These are phyloP conservation scores for Plantago major DNA, from an alignment of 257 asterid species.

Conservation along the genomic window DNA sequence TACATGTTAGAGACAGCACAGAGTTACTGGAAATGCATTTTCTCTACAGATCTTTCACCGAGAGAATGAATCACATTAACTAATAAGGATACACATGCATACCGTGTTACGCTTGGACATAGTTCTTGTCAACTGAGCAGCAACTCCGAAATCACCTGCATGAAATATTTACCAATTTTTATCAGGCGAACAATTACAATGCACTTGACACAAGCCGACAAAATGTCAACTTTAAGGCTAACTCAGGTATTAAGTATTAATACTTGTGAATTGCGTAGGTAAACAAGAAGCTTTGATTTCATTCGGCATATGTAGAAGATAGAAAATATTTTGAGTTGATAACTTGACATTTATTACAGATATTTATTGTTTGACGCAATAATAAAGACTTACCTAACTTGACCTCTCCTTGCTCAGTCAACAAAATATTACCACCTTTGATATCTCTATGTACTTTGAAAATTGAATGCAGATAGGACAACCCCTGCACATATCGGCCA, in stretches of 20 bases:
- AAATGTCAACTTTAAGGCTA: conserved; percentile 4
- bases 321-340: background rate
- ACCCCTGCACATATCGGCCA: conserved; percentile 58
- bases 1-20: background rate
- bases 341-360: conserved; percentile 2
- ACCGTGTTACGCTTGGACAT: conserved; percentile 99
- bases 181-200: conserved; percentile 7
- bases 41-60: background rate
- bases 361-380: conserved; percentile 8
- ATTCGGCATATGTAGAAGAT: conserved; percentile 13
- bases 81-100: conserved; percentile 20
- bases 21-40: background rate
- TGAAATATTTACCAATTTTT: conserved; percentile 18
- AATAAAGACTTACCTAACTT: conserved; percentile 75
- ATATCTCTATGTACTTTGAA: conserved; percentile 99
- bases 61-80: conserved; percentile 10
- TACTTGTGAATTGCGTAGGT: conserved; percentile 12
- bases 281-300: conserved; percentile 15
- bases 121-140: conserved; percentile 97
- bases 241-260: conserved; percentile 20
- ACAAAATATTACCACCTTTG: conserved; percentile 94
- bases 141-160: conserved; percentile 99
- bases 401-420: conserved; percentile 98
- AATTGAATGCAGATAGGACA: conserved; percentile 90
- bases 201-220: conserved; percentile 6